Percentiles rank a stretch among this genome's conserved stretches.
Evolutionary conservation across 352 stramenopile species (phyloP).

Genomic region (Pythium sp.): DNA sequence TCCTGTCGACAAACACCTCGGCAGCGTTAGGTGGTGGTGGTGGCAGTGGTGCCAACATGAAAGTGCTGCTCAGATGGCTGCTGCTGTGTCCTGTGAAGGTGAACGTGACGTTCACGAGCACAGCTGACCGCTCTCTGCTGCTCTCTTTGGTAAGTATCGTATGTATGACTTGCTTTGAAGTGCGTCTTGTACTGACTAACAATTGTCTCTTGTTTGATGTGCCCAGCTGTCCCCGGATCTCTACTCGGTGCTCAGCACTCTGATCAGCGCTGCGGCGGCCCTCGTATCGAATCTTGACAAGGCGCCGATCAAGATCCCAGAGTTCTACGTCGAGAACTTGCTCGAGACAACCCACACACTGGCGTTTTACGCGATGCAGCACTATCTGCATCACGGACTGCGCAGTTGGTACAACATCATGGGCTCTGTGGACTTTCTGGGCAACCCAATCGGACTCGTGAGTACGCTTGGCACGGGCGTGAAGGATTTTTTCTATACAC

Average conservation of each 20-base stretch:
- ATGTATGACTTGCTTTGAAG: background rate
- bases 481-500: slow-evolving; percentile 95
- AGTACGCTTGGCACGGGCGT: slow-evolving; percentile 88
- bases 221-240: slow-evolving; percentile 71
- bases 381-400: slow-evolving; percentile 82
- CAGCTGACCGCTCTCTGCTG: slow-evolving; percentile 75
- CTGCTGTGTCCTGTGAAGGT: slow-evolving; percentile 84
- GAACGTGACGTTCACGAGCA: slow-evolving; percentile 87
- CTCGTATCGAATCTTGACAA: slow-evolving; percentile 86
- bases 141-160: slow-evolving; percentile 56
- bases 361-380: slow-evolving; percentile 83
- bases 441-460: slow-evolving; percentile 89
- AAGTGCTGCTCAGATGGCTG: slow-evolving; percentile 76
- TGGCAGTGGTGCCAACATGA: slow-evolving; percentile 52
- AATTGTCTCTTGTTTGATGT: slow-evolving; percentile 6
- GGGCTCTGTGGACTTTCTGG: slow-evolving; percentile 88
- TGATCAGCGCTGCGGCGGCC: slow-evolving; percentile 77
- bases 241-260: slow-evolving; percentile 69
- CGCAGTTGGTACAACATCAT: slow-evolving; percentile 88
- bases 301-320: slow-evolving; percentile 83
- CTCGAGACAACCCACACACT: slow-evolving; percentile 85
- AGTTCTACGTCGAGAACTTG: slow-evolving; percentile 89
- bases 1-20: slow-evolving; percentile 29
- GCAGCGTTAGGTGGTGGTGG: slow-evolving; percentile 26
- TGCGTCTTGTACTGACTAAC: background rate